Conservation (phyloP, 2,329 filamentous ascomycete species). For the Ophiosphaerella narmari region DNA sequence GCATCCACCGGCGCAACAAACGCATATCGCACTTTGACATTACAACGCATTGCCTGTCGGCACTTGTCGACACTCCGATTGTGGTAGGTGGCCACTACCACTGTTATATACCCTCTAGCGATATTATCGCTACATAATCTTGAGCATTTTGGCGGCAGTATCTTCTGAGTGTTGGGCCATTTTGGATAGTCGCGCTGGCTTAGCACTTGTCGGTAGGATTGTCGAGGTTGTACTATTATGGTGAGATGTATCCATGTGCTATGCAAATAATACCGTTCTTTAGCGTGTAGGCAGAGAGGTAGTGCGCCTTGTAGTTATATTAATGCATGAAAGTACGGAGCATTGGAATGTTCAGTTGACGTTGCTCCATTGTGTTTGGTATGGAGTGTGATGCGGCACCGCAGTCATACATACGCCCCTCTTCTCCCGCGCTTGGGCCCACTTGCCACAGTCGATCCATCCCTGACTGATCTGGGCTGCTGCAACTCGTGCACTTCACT, state of each 20-base stretch:
- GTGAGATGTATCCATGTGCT: slow-evolving; percentile 32
- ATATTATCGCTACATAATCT: slow-evolving; percentile 9
- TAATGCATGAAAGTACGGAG: neutral
- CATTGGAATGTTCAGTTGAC: neutral
- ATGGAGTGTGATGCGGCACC: neutral
- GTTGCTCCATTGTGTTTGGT: too few relatives aligned
- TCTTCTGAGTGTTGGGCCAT: slow-evolving; percentile 8
- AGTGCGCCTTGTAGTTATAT: neutral
- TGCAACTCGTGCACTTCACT: slow-evolving; percentile 9
- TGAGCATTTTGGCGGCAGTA: slow-evolving; percentile 1
- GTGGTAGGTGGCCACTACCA: slow-evolving; percentile 8
- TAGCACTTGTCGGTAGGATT: slow-evolving; percentile 13
- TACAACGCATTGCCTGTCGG: slow-evolving; percentile 16
- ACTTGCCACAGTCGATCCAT: slow-evolving; percentile 14
- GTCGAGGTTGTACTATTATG: slow-evolving; percentile 30
- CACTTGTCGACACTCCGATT: slow-evolving; percentile 11
- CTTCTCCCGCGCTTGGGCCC: too few relatives aligned
- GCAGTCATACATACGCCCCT: neutral
- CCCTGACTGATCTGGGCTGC: slow-evolving; percentile 34
- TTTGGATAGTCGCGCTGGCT: slow-evolving; percentile 13
- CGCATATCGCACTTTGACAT: slow-evolving; percentile 18
- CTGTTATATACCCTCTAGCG: slow-evolving; percentile 25
- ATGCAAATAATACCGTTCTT: slow-evolving; percentile 4
- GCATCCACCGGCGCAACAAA: slow-evolving; percentile 26
- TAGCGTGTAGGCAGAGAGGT: slow-evolving; percentile 3